Conservation (phyloP, 352 stramenopile genomes). For the Pythium vanterpoolii region DNA sequence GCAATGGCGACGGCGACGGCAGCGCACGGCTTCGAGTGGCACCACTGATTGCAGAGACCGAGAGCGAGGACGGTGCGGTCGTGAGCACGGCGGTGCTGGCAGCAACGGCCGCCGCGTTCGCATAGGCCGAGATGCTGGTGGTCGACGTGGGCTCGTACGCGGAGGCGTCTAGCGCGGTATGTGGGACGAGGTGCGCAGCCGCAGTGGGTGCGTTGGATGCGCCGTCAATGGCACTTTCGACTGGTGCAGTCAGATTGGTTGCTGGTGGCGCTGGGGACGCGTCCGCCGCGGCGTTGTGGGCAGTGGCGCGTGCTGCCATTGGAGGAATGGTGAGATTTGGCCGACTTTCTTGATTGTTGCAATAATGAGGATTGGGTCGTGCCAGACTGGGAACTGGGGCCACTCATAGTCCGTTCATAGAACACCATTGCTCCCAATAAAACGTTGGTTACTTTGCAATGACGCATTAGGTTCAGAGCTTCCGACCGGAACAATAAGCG, state of each 20-base stretch:
- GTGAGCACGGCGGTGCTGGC: conserved; percentile 12
- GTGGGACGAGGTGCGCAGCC: conserved; percentile 1
- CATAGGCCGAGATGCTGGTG: conserved; percentile 11
- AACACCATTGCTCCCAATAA: neutral
- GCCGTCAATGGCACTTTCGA: neutral
- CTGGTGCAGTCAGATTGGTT: neutral
- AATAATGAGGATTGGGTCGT: neutral
- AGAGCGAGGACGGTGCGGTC: neutral
- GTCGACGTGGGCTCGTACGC: conserved; percentile 12
- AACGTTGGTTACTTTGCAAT: conserved; percentile 8
- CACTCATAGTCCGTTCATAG: neutral
- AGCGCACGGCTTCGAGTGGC: neutral
- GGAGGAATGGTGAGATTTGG: neutral
- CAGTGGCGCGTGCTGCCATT: conserved; percentile 13
- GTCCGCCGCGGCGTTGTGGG: conserved; percentile 6
- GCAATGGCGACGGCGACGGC: neutral
- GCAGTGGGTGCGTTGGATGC: neutral
- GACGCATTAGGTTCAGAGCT: neutral
- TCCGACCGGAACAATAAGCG: neutral
- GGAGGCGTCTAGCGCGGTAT: conserved; percentile 8
- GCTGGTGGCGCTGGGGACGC: neutral
- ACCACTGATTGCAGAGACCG: neutral
- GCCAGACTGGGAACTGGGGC: too few relatives aligned
- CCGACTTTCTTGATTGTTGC: neutral
- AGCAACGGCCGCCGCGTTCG: conserved; percentile 13